A percentile compares a stretch with the other conserved stretches of the same genome.
Evolutionary conservation across 2,329 filamentous ascomycete species (phyloP).

Genomic region (Erysiphe pulchra): DNA sequence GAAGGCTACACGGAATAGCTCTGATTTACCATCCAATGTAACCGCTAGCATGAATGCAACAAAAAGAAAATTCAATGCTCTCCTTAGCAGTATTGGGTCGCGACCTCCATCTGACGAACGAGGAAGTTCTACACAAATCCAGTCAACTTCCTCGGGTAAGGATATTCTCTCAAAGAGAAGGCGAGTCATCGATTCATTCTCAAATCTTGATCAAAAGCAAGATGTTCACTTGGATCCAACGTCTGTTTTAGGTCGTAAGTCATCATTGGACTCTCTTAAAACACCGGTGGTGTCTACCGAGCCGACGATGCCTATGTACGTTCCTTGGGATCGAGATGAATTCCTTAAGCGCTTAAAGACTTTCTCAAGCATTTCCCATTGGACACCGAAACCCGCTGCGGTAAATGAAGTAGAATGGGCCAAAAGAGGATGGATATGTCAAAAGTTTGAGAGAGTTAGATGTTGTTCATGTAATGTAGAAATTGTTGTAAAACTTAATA

Average conservation of each 20-base stretch:
- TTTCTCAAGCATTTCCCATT: constrained; percentile 74
- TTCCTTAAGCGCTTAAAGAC: constrained; percentile 63
- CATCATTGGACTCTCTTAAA: not conserved
- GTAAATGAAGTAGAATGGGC: constrained; percentile 89
- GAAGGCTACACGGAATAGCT: too few species aligned
- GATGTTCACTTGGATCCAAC: not conserved
- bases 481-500: constrained; percentile 53
- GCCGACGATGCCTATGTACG: constrained; percentile 36
- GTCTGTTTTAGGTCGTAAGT: not conserved
- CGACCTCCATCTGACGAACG: constrained; percentile 16
- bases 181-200: constrained; percentile 6
- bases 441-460: constrained; percentile 56
- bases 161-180: constrained; percentile 11
- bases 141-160: constrained; percentile 6
- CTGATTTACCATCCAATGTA: too few species aligned
- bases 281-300: constrained; percentile 5
- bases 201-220: not conserved
- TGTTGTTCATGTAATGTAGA: constrained; percentile 72
- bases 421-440: constrained; percentile 74
- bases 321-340: constrained; percentile 60
- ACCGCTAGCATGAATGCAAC: constrained; percentile 35
- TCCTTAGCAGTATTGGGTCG: constrained; percentile 39
- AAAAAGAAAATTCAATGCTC: constrained; percentile 62
- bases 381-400: constrained; percentile 72
- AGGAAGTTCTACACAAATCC: constrained; percentile 16